Evolutionary conservation across 2,329 filamentous ascomycete genomes (phyloP), one percentile per base, ranked within the genome.

Genomic region (Arthrobotrys pseudoclavata): DNA sequence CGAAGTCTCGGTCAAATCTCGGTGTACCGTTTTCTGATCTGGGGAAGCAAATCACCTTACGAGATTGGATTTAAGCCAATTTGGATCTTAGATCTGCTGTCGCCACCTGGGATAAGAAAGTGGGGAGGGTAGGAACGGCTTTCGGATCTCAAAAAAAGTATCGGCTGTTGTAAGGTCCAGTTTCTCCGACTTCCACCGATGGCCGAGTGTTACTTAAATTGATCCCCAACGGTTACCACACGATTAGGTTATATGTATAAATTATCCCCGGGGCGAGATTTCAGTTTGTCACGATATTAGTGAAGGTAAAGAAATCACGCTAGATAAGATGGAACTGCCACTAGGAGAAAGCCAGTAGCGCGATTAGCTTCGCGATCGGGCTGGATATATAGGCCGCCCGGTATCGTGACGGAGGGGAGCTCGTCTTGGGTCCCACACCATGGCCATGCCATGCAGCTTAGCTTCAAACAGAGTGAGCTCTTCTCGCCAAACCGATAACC

Each of bases 131-230:
- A 57, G 64, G 34, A 47, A 40, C 64, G 57, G 72, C 53, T 52
- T 47, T 66, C 72, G 72, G 66, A 76, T 66, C 66, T 61, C 20
- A 26, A 31, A 55, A n/a, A 61, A 31, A 18, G 34, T 29, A 57
- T 76, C 66, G 66, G 72, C 53, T 61, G 55, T 61, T 47, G 53
- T 45, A 74, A 61, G 22, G 37, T 0, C 47, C 20, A 24, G 69
- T 70, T 70, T 71, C 67, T 71, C 74, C 74, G 74, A 77, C 67
- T 77, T 77, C 66, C 47, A 67, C 74, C 74, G 72, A 77, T 63
- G 45, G 5, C 61, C 61, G 61, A 24, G 45, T 66, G 63, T 55
- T 57, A 68, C 45, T 57, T 60, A 18, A 60, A 60, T 42, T n/a
- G 55, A 42, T 68, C 37, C 37, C 50, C 37, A 68, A 55, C 63